phyloP scores from a whole-genome alignment of 2,329 filamentous ascomycete genomes.

The Capronia epimyces region DNA sequence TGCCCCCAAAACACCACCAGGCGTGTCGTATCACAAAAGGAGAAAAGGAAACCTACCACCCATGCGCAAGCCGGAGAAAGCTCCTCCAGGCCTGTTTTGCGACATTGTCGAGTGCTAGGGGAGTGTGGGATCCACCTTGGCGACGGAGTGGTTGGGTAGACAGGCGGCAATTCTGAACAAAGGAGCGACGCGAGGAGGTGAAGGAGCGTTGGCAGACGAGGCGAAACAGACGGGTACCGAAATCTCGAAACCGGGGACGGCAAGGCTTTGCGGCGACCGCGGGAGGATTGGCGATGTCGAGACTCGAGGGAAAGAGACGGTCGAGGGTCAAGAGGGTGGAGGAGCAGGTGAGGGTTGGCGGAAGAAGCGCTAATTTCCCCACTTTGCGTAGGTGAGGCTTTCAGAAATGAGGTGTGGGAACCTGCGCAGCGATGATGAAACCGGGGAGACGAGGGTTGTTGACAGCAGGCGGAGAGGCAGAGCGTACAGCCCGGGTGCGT shows the following conservation, averaged over 20 bases:
- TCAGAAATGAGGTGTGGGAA: slow-evolving; percentile 28
- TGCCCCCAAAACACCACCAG: slow-evolving; percentile 9
- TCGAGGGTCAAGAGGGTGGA: slow-evolving; percentile 22
- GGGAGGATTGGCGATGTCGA: slow-evolving; percentile 11
- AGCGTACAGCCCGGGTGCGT: slow-evolving; percentile 1
- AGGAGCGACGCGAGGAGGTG: slow-evolving; percentile 17
- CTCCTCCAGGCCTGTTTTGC: slow-evolving; percentile 76
- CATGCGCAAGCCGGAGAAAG: slow-evolving; percentile 87
- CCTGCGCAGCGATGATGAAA: slow-evolving; percentile 25
- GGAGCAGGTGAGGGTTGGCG: slow-evolving; percentile 26
- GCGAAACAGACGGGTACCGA: slow-evolving; percentile 8
- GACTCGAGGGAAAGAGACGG: slow-evolving; percentile 21
- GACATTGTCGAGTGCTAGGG: slow-evolving; percentile 58
- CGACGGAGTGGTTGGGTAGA: slow-evolving; percentile 14
- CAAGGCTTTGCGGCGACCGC: slow-evolving; percentile 14
- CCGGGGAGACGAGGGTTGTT: slow-evolving; percentile 17
- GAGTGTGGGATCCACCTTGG: slow-evolving; percentile 28
- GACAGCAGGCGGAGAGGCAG: slow-evolving; percentile 11
- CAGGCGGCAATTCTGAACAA: slow-evolving; percentile 9
- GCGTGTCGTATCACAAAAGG: slow-evolving; percentile 16
- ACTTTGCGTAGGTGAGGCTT: slow-evolving; percentile 28
- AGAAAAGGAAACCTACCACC: slow-evolving; percentile 66
- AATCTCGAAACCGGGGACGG: slow-evolving; percentile 6
- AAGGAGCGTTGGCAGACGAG: slow-evolving; percentile 9
- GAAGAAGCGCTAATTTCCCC: slow-evolving; percentile 31